Conservation (phyloP, 257 asterid species). For the Solanum chmielewskii region DNA sequence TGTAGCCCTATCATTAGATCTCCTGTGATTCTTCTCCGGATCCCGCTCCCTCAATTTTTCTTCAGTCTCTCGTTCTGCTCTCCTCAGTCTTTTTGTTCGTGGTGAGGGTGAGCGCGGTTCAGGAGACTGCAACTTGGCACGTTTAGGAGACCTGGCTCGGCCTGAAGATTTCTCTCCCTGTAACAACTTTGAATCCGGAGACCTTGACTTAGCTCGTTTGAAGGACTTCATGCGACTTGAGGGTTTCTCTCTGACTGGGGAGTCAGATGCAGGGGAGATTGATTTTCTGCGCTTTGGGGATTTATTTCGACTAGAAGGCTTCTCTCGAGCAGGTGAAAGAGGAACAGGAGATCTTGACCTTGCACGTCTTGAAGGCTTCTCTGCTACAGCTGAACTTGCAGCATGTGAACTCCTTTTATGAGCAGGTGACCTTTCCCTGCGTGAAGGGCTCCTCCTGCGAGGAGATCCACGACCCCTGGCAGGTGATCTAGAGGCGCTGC, state of each 20-base stretch:
- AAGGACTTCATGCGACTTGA: slow-evolving; percentile 36
- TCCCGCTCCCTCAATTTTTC: slow-evolving; percentile 32
- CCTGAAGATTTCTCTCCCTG: slow-evolving; percentile 6
- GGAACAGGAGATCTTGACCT: slow-evolving; percentile 40
- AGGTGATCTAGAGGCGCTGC: slow-evolving; percentile 45
- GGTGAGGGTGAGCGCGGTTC: slow-evolving; percentile 52
- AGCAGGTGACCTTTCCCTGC: slow-evolving; percentile 55
- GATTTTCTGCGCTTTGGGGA: slow-evolving; percentile 37
- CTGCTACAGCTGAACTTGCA: slow-evolving; percentile 27
- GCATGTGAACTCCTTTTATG: slow-evolving; percentile 38
- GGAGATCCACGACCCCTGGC: slow-evolving; percentile 45
- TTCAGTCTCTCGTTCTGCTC: slow-evolving; percentile 44
- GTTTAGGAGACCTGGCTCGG: slow-evolving; percentile 11
- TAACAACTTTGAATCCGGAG: slow-evolving; percentile 22
- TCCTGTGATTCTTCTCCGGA: slow-evolving; percentile 31
- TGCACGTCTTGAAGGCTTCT: slow-evolving; percentile 25
- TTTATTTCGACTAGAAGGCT: slow-evolving; percentile 23
- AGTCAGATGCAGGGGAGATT: slow-evolving; percentile 32
- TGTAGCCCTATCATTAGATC: slow-evolving; percentile 29
- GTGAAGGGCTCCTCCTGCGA: slow-evolving; percentile 38
- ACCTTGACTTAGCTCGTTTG: slow-evolving; percentile 24
- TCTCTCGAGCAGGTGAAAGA: slow-evolving; percentile 43
- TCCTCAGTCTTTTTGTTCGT: slow-evolving; percentile 54
- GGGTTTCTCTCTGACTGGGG: slow-evolving; percentile 29
- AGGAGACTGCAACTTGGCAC: slow-evolving; percentile 24